These are phyloP conservation scores for Hypoxylon fuscum DNA, from an alignment of 495 filamentous ascomycete genomes.

Conservation along the genomic window DNA sequence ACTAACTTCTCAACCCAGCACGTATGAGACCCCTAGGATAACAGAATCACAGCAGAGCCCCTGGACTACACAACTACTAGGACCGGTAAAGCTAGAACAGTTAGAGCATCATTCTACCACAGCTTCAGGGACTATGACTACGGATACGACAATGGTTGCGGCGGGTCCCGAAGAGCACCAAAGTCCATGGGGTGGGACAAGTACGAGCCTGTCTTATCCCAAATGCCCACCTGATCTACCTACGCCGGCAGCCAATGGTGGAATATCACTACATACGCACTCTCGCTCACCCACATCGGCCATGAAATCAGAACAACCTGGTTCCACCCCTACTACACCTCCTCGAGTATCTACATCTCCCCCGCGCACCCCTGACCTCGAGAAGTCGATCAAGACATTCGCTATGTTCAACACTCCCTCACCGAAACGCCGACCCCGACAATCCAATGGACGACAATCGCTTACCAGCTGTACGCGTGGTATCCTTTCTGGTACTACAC, in stretches of 20 bases:
- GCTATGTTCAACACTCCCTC: slow-evolving; percentile 39
- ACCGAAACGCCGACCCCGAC: slow-evolving; percentile 11
- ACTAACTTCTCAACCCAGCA: slow-evolving; percentile 2
- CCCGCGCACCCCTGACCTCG: slow-evolving; percentile 34
- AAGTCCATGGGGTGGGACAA: slow-evolving; percentile 12
- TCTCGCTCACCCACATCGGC: not conserved
- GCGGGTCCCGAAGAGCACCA: not conserved
- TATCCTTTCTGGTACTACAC: slow-evolving; percentile 21
- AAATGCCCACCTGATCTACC: slow-evolving; percentile 2
- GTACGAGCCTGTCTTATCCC: not conserved
- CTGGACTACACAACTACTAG: slow-evolving; percentile 22
- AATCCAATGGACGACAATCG: not conserved
- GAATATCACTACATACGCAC: not conserved
- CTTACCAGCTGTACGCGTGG: slow-evolving; percentile 3
- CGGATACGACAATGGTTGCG: not conserved
- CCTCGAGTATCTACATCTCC: not conserved
- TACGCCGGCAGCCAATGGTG: not conserved
- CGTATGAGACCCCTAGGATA: slow-evolving; percentile 8
- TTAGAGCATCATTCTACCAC: not conserved
- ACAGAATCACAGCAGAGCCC: slow-evolving; percentile 43
- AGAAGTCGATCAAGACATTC: slow-evolving; percentile 39
- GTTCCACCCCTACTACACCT: slow-evolving; percentile 18
- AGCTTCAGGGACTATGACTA: not conserved
- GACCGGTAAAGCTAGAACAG: not conserved
- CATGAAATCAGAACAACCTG: not conserved